Percentiles rank a stretch among this genome's conserved stretches.
Conservation (phyloP, 495 filamentous ascomycete species). For the Hypoxylon fuscum region DNA sequence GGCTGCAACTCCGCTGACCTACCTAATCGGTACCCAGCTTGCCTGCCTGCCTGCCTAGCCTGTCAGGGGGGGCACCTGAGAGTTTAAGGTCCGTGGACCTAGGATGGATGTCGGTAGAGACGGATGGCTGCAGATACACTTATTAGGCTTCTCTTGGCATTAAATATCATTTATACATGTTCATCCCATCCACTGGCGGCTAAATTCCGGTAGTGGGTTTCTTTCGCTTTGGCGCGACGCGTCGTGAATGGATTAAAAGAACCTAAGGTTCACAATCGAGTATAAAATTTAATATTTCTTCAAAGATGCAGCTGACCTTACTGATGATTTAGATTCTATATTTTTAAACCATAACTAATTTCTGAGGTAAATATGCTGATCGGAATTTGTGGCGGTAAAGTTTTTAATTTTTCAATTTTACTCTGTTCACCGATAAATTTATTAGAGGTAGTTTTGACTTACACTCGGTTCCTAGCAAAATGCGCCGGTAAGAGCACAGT, state of each 20-base stretch:
- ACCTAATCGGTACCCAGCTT: slow-evolving; percentile 7
- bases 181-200: too few relatives aligned
- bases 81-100: not conserved
- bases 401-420: slow-evolving; percentile 13
- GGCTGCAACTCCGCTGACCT: slow-evolving; percentile 34
- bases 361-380: slow-evolving; percentile 92
- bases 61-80: slow-evolving; percentile 34
- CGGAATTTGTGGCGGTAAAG: slow-evolving; percentile 87
- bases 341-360: too few relatives aligned
- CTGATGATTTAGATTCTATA: too few relatives aligned
- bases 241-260: not conserved
- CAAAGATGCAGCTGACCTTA: too few relatives aligned
- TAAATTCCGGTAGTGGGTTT: slow-evolving; percentile 20
- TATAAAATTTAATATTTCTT: too few relatives aligned
- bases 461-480: slow-evolving; percentile 67
- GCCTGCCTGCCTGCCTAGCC: not conserved
- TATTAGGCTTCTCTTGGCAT: slow-evolving; percentile 31
- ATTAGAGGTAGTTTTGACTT: slow-evolving; percentile 29
- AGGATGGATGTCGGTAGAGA: too few relatives aligned
- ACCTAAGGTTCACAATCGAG: too few relatives aligned
- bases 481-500: slow-evolving; percentile 91
- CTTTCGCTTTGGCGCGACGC: slow-evolving; percentile 11
- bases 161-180: not conserved
- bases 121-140: slow-evolving; percentile 30
- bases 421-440: not conserved